A percentile compares a stretch with the other conserved stretches of the same genome.
Conservation (phyloP, 176 grass and related monocot species). For the Triticum turgidum region DNA sequence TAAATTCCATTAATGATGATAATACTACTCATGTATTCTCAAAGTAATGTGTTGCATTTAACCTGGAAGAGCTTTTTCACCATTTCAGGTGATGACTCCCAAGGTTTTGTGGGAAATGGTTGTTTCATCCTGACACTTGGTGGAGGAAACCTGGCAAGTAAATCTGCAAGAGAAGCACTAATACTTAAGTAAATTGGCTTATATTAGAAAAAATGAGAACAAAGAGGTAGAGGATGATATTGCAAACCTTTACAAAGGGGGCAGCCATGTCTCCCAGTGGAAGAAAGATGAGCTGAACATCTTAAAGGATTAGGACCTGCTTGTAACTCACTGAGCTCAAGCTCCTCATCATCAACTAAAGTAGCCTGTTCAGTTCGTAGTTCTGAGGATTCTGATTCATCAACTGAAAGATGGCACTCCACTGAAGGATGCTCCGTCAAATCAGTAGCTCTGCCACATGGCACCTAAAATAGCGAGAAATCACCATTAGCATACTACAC, state of each 20-base stretch:
- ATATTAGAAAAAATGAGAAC: constrained; percentile 9
- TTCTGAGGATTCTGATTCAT: constrained; percentile 54
- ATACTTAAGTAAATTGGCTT: constrained; percentile 17
- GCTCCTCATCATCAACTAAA: constrained; percentile 91
- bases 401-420: constrained; percentile 78
- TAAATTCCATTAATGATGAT: constrained; percentile 7
- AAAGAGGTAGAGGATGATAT: neutral
- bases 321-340: constrained; percentile 91
- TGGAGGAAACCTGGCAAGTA: constrained; percentile 96
- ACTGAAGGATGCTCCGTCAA: constrained; percentile 38
- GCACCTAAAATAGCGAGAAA: constrained; percentile 44
- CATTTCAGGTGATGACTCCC: constrained; percentile 86
- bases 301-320: constrained; percentile 85
- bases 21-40: neutral
- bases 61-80: constrained; percentile 99
- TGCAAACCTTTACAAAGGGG: constrained; percentile 95
- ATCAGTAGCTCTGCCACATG: constrained; percentile 46
- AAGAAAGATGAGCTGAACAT: constrained; percentile 89
- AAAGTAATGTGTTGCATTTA: constrained; percentile 20
- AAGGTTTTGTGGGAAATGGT: constrained; percentile 72
- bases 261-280: constrained; percentile 81
- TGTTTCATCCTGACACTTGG: constrained; percentile 88
- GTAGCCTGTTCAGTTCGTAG: constrained; percentile 38
- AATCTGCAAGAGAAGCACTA: constrained; percentile 53
- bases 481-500: neutral